A percentile compares a stretch with the other conserved stretches of the same genome.
phyloP scores from a whole-genome alignment of 2,329 filamentous ascomycete species.

The Lachnellula subtilissima region DNA sequence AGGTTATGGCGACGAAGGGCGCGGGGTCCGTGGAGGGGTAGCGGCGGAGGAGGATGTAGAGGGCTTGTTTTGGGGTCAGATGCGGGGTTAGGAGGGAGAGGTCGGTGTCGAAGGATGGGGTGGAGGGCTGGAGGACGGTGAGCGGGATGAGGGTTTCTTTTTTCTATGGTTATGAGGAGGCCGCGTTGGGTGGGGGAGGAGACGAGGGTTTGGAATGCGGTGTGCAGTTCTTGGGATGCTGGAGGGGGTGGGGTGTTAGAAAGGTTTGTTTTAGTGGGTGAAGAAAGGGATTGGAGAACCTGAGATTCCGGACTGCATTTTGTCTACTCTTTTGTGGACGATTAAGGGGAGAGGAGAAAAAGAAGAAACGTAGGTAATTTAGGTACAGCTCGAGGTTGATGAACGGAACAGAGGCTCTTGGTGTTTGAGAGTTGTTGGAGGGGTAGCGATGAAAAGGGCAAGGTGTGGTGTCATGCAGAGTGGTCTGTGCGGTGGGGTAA shows the following conservation, averaged over 20 bases:
- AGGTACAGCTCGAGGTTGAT: not conserved
- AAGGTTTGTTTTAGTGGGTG: not conserved
- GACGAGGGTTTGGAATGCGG: conserved; percentile 67
- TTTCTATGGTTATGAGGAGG: conserved; percentile 65
- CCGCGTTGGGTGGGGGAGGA: conserved; percentile 58
- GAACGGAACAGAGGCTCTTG: not conserved
- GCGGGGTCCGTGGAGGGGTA: conserved; percentile 46
- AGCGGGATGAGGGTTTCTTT: conserved; percentile 64
- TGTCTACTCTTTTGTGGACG: conserved; percentile 20
- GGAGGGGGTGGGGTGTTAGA: conserved; percentile 5
- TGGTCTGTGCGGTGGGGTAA: not conserved
- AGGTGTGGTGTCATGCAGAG: not conserved
- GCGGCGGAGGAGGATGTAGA: conserved; percentile 72
- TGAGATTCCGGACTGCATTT: conserved; percentile 76
- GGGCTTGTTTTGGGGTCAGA: conserved; percentile 60
- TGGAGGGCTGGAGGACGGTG: conserved; percentile 47
- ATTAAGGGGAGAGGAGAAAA: not conserved
- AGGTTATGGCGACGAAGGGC: conserved; percentile 64
- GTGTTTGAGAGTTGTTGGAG: not conserved
- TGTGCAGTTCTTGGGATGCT: conserved; percentile 74
- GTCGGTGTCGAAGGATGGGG: conserved; percentile 58
- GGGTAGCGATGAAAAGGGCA: conserved; percentile 1
- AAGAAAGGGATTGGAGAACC: conserved; percentile 40
- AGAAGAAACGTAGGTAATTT: not conserved
- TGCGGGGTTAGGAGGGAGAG: conserved; percentile 57